These are phyloP conservation scores for Podospora pseudoanserina DNA, from an alignment of 495 filamentous ascomycete genomes.

Conservation along the genomic window DNA sequence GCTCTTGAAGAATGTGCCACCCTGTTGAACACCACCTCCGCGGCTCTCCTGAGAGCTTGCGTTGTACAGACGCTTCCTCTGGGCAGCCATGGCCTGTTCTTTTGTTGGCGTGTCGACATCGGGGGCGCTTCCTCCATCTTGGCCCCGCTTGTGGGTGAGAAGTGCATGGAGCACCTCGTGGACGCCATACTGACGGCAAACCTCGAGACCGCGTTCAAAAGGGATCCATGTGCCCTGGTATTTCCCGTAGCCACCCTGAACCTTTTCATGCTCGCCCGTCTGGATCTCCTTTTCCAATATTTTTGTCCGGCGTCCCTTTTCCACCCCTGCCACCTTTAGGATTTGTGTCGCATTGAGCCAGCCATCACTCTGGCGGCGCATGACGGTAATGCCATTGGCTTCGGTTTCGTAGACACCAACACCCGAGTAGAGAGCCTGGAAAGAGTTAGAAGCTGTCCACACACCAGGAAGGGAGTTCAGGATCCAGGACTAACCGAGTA, in stretches of 20 bases:
- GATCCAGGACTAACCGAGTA: slow-evolving; percentile 58
- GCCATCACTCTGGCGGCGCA: slow-evolving; percentile 86
- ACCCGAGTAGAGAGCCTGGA: slow-evolving; percentile 88
- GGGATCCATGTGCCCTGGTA: slow-evolving; percentile 99
- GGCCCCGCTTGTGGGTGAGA: slow-evolving; percentile 81
- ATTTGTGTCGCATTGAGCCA: slow-evolving; percentile 98
- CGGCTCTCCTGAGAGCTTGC: slow-evolving; percentile 63
- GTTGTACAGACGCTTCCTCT: slow-evolving; percentile 87
- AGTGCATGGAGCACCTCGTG: slow-evolving; percentile 81
- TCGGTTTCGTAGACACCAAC: slow-evolving; percentile 97
- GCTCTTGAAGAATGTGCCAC: slow-evolving; percentile 82
- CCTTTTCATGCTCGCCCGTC: slow-evolving; percentile 93
- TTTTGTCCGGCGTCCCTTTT: slow-evolving; percentile 95
- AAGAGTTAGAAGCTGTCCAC: slow-evolving; percentile 8
- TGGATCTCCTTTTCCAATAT: slow-evolving; percentile 97
- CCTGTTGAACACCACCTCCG: slow-evolving; percentile 63
- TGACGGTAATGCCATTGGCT: slow-evolving; percentile 83
- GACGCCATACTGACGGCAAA: slow-evolving; percentile 90
- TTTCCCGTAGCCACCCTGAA: slow-evolving; percentile 96
- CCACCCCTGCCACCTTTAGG: slow-evolving; percentile 91
- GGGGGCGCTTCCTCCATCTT: slow-evolving; percentile 67
- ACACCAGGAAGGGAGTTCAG: background rate
- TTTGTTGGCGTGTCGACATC: slow-evolving; percentile 92
- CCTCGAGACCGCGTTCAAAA: slow-evolving; percentile 82
- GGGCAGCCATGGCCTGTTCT: slow-evolving; percentile 97